Percentiles rank a stretch among this genome's conserved stretches.
phyloP scores from a whole-genome alignment of 768 basidiomycete genomes.

The Suillus tomentosus region DNA sequence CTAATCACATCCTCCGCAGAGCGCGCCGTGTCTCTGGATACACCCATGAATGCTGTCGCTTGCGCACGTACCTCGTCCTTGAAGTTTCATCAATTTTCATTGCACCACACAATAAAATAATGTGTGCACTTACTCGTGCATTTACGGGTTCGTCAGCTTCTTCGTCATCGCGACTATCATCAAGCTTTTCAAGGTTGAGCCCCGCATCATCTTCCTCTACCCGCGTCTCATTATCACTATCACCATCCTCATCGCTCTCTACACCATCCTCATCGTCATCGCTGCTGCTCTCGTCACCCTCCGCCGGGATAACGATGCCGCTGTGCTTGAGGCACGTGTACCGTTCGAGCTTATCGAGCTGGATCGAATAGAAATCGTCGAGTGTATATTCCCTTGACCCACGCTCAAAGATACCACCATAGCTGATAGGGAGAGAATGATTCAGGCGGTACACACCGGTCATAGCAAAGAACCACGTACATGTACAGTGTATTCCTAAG shows the following conservation, averaged over 20 bases:
- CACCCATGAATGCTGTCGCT: constrained; percentile 62
- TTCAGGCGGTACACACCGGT: background rate
- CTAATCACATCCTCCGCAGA: constrained; percentile 72
- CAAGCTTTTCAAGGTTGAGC: background rate
- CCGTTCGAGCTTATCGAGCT: constrained; percentile 82
- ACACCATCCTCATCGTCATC: constrained; percentile 60
- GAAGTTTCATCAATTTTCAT: background rate
- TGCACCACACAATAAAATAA: constrained; percentile 6
- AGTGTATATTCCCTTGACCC: constrained; percentile 85
- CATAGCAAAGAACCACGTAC: constrained; percentile 42
- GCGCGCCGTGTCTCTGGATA: constrained; percentile 51
- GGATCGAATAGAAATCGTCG: constrained; percentile 82
- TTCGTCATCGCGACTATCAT: constrained; percentile 17
- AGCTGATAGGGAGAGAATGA: constrained; percentile 43
- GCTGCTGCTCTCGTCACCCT: constrained; percentile 62
- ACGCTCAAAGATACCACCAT: constrained; percentile 87
- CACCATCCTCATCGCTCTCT: constrained; percentile 55
- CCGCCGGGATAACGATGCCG: constrained; percentile 59
- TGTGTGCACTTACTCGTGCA: constrained; percentile 23
- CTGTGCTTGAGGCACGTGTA: constrained; percentile 74
- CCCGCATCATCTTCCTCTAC: constrained; percentile 17
- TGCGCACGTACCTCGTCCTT: constrained; percentile 40
- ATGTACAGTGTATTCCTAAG: constrained; percentile 85
- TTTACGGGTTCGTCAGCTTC: constrained; percentile 20
- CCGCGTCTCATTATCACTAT: constrained; percentile 35